A percentile compares a stretch with the other conserved stretches of the same genome.
These are phyloP conservation scores for Tetrahymena borealis DNA, from an alignment of 73 alveolate genomes.

Conservation along the genomic window DNA sequence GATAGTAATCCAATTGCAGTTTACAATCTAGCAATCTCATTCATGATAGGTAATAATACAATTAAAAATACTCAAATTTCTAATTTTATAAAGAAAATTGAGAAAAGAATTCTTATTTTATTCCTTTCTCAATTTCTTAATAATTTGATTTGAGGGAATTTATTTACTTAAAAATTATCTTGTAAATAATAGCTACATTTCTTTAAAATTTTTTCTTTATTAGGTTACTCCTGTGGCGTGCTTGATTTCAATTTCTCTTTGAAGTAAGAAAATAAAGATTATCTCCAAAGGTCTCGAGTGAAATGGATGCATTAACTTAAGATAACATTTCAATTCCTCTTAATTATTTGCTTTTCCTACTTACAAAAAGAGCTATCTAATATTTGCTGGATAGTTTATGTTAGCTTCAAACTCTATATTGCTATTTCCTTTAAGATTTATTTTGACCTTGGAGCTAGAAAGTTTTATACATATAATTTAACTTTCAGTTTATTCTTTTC, in stretches of 20 bases:
- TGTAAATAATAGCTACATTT: too few relatives aligned
- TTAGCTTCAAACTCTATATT: neutral
- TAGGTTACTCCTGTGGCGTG: neutral
- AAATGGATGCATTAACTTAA: neutral
- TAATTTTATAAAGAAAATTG: too few relatives aligned
- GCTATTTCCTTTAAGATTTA: neutral
- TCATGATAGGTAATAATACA: neutral
- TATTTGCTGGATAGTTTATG: neutral
- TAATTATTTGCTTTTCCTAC: neutral
- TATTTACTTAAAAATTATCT: too few relatives aligned
- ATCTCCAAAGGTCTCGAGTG: neutral
- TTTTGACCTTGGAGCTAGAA: neutral
- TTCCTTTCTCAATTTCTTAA: too few relatives aligned
- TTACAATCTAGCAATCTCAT: neutral
- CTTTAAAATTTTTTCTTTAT: neutral
- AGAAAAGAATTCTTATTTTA: too few relatives aligned
- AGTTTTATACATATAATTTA: neutral
- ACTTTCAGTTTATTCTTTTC: neutral
- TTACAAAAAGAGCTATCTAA: neutral
- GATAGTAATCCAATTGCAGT: neutral
- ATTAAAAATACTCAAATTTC: too few relatives aligned
- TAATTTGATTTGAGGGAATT: too few relatives aligned
- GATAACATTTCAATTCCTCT: neutral
- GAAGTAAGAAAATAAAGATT: neutral
- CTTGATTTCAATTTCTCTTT: neutral